Evolutionary conservation across 148 eudicot species (phyloP), one percentile per base, ranked within the genome.

Genomic region (Rheum nobile): DNA sequence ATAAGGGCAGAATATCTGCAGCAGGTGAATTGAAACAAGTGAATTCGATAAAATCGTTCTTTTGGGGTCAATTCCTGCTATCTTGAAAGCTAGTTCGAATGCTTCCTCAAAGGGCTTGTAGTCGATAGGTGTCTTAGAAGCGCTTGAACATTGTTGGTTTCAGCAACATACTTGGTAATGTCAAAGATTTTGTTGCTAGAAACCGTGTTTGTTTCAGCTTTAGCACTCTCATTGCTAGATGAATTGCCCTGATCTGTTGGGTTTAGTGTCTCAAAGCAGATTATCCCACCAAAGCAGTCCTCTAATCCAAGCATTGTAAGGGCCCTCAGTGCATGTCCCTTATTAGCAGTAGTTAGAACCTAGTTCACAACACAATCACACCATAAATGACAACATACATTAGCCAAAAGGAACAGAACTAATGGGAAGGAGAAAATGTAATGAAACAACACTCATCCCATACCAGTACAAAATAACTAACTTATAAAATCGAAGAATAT

Each of bases 181-280:
- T 84, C 39, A 22, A 84, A 84, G 24, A 80, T 74, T 70, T 81
- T 83, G 42, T 78, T 16, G 32, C 52, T 39, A 29, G n/a, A n/a
- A n/a, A n/a, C n/a, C 3, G 38, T 61, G 55, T 74, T 75, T 52
- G 68, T 44, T 42, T 32, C 65, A 17, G 67, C 75, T 22, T 72
- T 41, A 0, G 10, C 70, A 59, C 88, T 91, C 74, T 88, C 96
- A 67, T 88, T 91, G 63, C 3, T 54, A 54, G 91, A 88, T 21
- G 77, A 72, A n/a, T 77, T 74, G 81, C 28, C 82, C 79, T 88
- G 83, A 79, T 89, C 87, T 43, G 81, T 32, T 13, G 91, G 85
- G 78, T 94, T 94, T 74, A 94, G 74, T 35, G 91, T 84, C 86
- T 94, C 98, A 13, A 94, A 94, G 77, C 90, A 89, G 14, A 91